Evolutionary conservation across 345 rosid genomes (phyloP).

Genomic region (Acer saccharum): DNA sequence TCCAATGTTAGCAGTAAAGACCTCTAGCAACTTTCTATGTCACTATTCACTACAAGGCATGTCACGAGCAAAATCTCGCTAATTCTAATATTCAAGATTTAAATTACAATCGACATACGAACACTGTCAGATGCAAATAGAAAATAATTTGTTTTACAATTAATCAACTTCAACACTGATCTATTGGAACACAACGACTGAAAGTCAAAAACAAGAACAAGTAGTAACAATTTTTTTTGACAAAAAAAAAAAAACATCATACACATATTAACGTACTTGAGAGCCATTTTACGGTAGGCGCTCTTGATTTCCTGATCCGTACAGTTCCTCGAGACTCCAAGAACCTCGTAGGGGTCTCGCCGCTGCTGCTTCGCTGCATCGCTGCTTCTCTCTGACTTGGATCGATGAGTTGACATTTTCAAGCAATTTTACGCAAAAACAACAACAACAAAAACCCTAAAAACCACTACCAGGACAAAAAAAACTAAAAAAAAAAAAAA

Average conservation of each 20-base stretch:
- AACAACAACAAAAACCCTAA: conserved; percentile 24
- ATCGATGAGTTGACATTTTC: conserved; percentile 61
- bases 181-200: neutral
- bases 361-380: conserved; percentile 71
- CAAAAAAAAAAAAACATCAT: neutral
- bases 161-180: conserved; percentile 6
- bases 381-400: conserved; percentile 65
- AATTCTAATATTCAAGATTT: neutral
- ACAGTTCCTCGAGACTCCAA: conserved; percentile 68
- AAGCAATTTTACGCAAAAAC: conserved; percentile 3
- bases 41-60: neutral
- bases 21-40: neutral
- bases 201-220: conserved; percentile 5
- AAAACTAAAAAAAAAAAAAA: neutral
- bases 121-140: neutral
- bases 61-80: neutral
- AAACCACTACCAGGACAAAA: neutral
- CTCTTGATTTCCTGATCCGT: conserved; percentile 94
- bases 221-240: neutral
- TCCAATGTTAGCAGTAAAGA: neutral
- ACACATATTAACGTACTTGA: conserved; percentile 54
- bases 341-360: conserved; percentile 93
- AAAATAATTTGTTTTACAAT: neutral
- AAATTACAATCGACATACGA: neutral
- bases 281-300: conserved; percentile 94